Base-by-base conservation (phyloP, 202 grass and related monocot genomes). In the Musa balbisiana region DNA sequence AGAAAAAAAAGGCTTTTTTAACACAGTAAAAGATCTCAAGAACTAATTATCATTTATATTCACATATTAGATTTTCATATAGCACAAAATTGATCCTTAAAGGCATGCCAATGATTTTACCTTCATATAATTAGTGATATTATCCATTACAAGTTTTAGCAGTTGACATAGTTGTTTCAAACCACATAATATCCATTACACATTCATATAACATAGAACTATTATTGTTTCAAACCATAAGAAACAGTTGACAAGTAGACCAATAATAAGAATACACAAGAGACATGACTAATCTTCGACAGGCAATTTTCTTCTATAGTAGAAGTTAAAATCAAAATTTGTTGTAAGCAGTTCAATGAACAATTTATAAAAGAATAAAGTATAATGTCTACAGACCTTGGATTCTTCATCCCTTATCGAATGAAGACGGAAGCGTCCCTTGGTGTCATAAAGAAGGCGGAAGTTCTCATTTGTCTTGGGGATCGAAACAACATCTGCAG, bases 371-470 rank as follows among this genome's bases (percentile, higher is more conserved):
- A 26, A 9, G 17, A 55, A 33, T 27, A 58, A 73, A 73, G 1
- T 3, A 16, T 13, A 4, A 26, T 27, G 14, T 49, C 10, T 19
- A 56, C 53, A 56, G 16, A 74, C 72, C 72, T 74, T 74, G 26
- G 72, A 23, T 23, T 74, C 72, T 56, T 74, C 72, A 58, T 74
- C 72, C 72, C 24, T 74, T 3, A 74, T 74, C 2, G 72, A 74
- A 17, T 74, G 72, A 13, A 74, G 72, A 16, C 72, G 52, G 53
- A 74, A 74, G 2, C 72, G 72, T 10, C 72, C 72, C 12, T 74
- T 74, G 22, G 72, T 74, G 72, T 74, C 72, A 74, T 74, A 74
- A 56, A 74, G 72, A 9, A 74, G 53, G 3, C 72, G 72, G 72
- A 74, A 74, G 14, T 56, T 74, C 25, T 74, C 72, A 19, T 74